phyloP scores from a whole-genome alignment of 2,329 filamentous ascomycete genomes.

The Fusarium armeniacum region DNA sequence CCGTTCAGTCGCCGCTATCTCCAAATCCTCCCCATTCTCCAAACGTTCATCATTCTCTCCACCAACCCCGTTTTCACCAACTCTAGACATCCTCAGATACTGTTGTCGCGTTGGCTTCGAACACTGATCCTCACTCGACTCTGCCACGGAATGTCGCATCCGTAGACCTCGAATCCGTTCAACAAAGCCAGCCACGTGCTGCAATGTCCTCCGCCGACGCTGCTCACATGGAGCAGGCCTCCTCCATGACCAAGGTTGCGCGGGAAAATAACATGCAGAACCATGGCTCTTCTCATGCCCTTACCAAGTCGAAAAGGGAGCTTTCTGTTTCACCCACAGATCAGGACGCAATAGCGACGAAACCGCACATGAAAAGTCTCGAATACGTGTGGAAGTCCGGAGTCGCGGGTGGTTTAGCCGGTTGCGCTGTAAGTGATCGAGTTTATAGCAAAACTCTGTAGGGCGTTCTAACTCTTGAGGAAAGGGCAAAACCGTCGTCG shows the following conservation, averaged over 20 bases:
- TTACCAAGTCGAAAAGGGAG: conserved; percentile 50
- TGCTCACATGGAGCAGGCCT: conserved; percentile 69
- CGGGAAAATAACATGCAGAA: conserved; percentile 53
- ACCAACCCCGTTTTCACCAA: conserved; percentile 25
- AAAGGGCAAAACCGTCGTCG: conserved; percentile 94
- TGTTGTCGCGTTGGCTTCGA: conserved; percentile 22
- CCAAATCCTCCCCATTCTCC: conserved; percentile 42
- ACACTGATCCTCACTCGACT: conserved; percentile 7
- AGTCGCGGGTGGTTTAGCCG: conserved; percentile 89
- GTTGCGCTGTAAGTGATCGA: conserved; percentile 80
- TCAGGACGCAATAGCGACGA: conserved; percentile 60
- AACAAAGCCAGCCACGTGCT: conserved; percentile 47
- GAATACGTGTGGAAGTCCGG: conserved; percentile 89
- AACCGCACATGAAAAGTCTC: conserved; percentile 72
- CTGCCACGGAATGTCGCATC: conserved; percentile 48
- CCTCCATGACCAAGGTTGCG: conserved; percentile 68
- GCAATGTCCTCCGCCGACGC: conserved; percentile 69
- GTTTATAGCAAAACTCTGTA: background rate
- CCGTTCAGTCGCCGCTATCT: conserved; percentile 41
- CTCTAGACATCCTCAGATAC: conserved; percentile 2
- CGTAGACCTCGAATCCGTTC: conserved; percentile 35
- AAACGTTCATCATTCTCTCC: conserved; percentile 27
- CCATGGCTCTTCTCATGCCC: conserved; percentile 44
- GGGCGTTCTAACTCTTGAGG: conserved; percentile 24
- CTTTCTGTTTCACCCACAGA: conserved; percentile 65